phyloP scores from a whole-genome alignment of 2,329 filamentous ascomycete genomes.

The Chalara sp. region DNA sequence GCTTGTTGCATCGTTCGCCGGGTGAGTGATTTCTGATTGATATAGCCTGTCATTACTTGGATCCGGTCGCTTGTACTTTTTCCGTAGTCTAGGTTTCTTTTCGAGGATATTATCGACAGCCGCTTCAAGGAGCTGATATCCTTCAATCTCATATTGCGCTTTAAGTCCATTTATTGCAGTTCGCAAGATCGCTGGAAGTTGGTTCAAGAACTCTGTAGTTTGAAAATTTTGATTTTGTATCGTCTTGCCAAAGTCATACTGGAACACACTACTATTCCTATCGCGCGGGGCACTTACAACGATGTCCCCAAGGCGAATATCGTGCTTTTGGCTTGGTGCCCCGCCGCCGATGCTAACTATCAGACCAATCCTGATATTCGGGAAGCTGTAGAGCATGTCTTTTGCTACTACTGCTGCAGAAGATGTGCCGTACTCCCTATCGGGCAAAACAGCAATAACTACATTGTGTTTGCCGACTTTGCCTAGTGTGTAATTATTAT shows the following conservation, averaged over 20 bases:
- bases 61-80: neutral
- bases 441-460: slow-evolving; percentile 15
- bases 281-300: slow-evolving; percentile 10
- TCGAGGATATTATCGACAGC: slow-evolving; percentile 9
- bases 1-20: slow-evolving; percentile 4
- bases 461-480: slow-evolving; percentile 13
- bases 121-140: slow-evolving; percentile 6
- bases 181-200: neutral
- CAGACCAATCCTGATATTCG: slow-evolving; percentile 9
- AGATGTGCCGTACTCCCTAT: slow-evolving; percentile 8
- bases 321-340: slow-evolving; percentile 8
- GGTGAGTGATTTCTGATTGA: slow-evolving; percentile 7
- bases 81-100: neutral
- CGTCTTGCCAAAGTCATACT: slow-evolving; percentile 4
- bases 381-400: neutral
- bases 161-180: slow-evolving; percentile 11
- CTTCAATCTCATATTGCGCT: slow-evolving; percentile 1
- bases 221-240: slow-evolving; percentile 11
- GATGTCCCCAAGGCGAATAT: slow-evolving; percentile 26
- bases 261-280: slow-evolving; percentile 10
- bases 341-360: slow-evolving; percentile 15
- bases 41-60: neutral
- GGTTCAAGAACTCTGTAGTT: slow-evolving; percentile 12
- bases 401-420: slow-evolving; percentile 14
- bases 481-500: slow-evolving; percentile 6